Conservation (phyloP, 257 asterid species). For the Solanum etuberosum region DNA sequence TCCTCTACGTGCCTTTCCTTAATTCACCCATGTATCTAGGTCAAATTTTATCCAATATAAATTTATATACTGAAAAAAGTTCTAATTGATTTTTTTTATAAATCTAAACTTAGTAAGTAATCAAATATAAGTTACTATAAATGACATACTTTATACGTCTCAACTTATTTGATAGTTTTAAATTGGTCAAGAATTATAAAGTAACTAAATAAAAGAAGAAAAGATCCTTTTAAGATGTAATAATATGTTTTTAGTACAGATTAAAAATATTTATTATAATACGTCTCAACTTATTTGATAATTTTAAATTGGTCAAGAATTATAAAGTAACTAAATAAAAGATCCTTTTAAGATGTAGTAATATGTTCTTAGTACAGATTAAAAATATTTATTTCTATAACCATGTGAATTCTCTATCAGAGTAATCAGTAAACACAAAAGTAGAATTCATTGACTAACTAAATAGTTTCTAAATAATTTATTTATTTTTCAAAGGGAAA, state of each 20-base stretch:
- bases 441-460: neutral
- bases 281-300: neutral
- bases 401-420: neutral
- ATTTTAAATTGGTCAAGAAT: neutral
- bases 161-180: neutral
- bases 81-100: neutral
- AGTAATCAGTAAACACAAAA: neutral
- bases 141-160: neutral
- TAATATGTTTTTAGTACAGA: neutral
- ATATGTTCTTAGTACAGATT: no score
- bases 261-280: neutral
- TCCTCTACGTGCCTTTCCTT: neutral
- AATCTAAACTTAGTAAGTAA: neutral
- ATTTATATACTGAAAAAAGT: neutral
- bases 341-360: neutral
- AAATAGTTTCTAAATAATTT: neutral
- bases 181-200: neutral
- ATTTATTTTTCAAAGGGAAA: neutral
- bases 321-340: neutral
- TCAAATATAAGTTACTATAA: neutral
- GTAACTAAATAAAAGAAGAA: neutral
- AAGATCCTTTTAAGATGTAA: neutral
- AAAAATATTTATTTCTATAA: neutral
- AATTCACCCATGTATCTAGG: neutral
- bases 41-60: no score